Conservation (phyloP, 108 stramenopile genomes). For the Bacterosira constricta region DNA sequence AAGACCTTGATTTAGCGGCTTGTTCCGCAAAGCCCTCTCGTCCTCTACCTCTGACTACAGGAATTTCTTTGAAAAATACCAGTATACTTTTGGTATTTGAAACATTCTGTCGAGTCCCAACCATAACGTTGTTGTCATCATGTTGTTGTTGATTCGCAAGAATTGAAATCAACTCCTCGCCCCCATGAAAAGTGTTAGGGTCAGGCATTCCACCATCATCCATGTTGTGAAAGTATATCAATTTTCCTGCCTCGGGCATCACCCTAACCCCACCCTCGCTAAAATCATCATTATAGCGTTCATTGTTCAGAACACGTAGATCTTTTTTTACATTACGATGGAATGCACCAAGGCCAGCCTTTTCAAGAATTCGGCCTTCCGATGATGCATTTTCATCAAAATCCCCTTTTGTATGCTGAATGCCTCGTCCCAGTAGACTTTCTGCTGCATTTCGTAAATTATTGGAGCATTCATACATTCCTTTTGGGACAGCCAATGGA, state of each 20-base stretch:
- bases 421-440: conserved; percentile 9
- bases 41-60: conserved; percentile 9
- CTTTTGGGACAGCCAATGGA: conserved; percentile 34
- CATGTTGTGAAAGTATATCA: conserved; percentile 47
- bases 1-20: conserved; percentile 14
- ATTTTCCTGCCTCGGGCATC: conserved; percentile 40
- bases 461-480: background rate
- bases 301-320: background rate
- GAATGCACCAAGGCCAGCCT: conserved; percentile 9
- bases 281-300: background rate
- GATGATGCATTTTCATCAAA: background rate
- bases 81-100: conserved; percentile 34
- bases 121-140: background rate
- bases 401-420: conserved; percentile 40
- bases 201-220: conserved; percentile 40
- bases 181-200: conserved; percentile 45
- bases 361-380: conserved; percentile 23
- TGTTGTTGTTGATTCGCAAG: background rate
- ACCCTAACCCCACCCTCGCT: conserved; percentile 22
- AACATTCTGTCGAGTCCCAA: too few species aligned
- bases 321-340: background rate
- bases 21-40: conserved; percentile 22
- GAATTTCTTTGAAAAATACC: conserved; percentile 47
- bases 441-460: conserved; percentile 14
- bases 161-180: conserved; percentile 33